A percentile compares a stretch with the other conserved stretches of the same genome.
Conservation (phyloP, 352 stramenopile genomes). For the Phytophthora fragariaefolia region DNA sequence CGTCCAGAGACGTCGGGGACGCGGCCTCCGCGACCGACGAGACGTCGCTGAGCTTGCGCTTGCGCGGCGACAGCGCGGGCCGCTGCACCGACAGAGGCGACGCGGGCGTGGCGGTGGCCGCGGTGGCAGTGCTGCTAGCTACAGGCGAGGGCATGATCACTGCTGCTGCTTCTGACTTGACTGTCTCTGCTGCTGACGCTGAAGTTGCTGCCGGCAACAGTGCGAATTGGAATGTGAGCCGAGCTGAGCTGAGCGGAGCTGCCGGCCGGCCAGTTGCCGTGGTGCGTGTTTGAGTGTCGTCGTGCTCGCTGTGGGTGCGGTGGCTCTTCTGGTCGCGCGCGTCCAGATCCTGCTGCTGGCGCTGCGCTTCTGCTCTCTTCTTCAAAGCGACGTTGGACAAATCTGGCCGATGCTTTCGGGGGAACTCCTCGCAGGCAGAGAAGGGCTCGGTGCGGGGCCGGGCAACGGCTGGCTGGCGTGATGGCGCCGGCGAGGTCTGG, state of each 20-base stretch:
- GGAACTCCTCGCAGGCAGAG: constrained; percentile 17
- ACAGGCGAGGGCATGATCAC: constrained; percentile 19
- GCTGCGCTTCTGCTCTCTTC: constrained; percentile 34
- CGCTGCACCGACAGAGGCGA: constrained; percentile 48
- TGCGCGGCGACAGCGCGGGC: constrained; percentile 46
- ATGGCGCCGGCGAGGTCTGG: not conserved
- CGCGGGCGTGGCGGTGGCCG: not conserved
- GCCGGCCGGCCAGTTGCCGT: constrained; percentile 17
- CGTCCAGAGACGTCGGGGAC: constrained; percentile 50
- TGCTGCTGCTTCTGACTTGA: not conserved
- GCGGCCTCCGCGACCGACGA: constrained; percentile 1
- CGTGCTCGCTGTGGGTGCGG: constrained; percentile 7
- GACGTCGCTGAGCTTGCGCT: constrained; percentile 53
- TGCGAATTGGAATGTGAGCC: constrained; percentile 38
- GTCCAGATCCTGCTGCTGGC: constrained; percentile 35
- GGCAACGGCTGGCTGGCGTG: constrained; percentile 15
- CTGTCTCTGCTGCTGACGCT: not conserved
- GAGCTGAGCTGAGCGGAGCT: not conserved
- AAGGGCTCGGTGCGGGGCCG: constrained; percentile 20
- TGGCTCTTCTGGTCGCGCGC: constrained; percentile 39
- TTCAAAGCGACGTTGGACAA: constrained; percentile 39
- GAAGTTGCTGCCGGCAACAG: constrained; percentile 1
- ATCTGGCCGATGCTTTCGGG: constrained; percentile 20
- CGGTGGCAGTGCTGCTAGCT: constrained; percentile 30
- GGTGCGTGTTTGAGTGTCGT: constrained; percentile 13